Evolutionary conservation across 768 basidiomycete species (phyloP).

Genomic region (Amanita thiersii): DNA sequence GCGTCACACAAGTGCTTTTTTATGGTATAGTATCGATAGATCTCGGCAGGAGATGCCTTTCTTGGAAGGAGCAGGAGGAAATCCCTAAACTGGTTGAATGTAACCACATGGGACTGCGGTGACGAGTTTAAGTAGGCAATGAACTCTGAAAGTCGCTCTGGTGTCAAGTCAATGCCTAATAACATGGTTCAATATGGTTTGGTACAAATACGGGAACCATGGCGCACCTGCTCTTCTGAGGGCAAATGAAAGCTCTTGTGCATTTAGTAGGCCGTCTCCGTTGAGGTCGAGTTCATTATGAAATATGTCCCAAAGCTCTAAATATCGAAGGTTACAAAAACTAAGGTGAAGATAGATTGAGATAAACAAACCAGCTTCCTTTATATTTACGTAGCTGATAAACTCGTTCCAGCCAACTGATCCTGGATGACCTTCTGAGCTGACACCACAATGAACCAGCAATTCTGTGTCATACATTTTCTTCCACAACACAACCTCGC

Average conservation of each 20-base stretch:
- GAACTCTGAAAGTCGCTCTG: slow-evolving; percentile 71
- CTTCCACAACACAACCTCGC: slow-evolving; percentile 55
- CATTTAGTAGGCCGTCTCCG: slow-evolving; percentile 76
- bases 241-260: slow-evolving; percentile 30
- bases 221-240: slow-evolving; percentile 62
- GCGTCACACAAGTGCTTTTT: slow-evolving; percentile 63
- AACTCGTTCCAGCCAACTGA: slow-evolving; percentile 68
- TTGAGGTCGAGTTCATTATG: slow-evolving; percentile 88
- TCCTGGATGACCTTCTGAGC: slow-evolving; percentile 27
- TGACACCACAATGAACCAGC: slow-evolving; percentile 42
- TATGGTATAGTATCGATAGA: slow-evolving; percentile 77
- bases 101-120: slow-evolving; percentile 58
- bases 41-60: slow-evolving; percentile 73
- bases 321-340: no score
- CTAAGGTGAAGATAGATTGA: slow-evolving; percentile 12
- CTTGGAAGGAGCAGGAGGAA: slow-evolving; percentile 84
- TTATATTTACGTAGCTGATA: slow-evolving; percentile 65
- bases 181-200: neutral
- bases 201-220: neutral
- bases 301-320: slow-evolving; percentile 89
- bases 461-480: slow-evolving; percentile 76
- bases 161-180: slow-evolving; percentile 65
- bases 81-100: slow-evolving; percentile 83
- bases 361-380: slow-evolving; percentile 55
- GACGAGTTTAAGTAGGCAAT: slow-evolving; percentile 72